Conservation (phyloP, 768 basidiomycete genomes). For the Mycena alexandri region DNA sequence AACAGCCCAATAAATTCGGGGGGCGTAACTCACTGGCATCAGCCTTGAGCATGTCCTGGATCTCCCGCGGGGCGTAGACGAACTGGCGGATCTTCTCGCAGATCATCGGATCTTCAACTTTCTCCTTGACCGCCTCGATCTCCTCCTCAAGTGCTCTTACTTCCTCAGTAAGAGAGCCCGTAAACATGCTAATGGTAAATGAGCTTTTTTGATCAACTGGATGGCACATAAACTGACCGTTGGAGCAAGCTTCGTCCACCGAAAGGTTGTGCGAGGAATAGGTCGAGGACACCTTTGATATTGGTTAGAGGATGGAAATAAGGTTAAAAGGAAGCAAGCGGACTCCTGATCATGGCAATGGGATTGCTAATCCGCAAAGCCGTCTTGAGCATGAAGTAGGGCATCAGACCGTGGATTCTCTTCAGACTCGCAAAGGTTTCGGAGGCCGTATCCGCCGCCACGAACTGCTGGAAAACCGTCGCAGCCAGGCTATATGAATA, state of each 20-base stretch:
- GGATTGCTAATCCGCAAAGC: slow-evolving; percentile 95
- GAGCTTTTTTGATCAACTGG: background rate
- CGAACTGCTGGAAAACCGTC: slow-evolving; percentile 94
- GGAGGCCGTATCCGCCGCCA: slow-evolving; percentile 93
- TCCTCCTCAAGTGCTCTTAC: slow-evolving; percentile 87
- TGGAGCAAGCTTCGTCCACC: slow-evolving; percentile 94
- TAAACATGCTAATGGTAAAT: slow-evolving; percentile 83
- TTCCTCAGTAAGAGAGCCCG: slow-evolving; percentile 91
- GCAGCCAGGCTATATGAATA: slow-evolving; percentile 80
- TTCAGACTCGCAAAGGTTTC: slow-evolving; percentile 91
- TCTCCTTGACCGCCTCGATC: slow-evolving; percentile 87
- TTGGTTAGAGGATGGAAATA: slow-evolving; percentile 30
- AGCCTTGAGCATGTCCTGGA: slow-evolving; percentile 83
- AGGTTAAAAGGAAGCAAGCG: slow-evolving; percentile 31
- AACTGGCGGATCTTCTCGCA: slow-evolving; percentile 91
- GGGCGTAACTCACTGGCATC: slow-evolving; percentile 76
- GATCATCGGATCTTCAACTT: slow-evolving; percentile 88
- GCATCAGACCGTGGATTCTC: slow-evolving; percentile 95
- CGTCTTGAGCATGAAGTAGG: slow-evolving; percentile 95
- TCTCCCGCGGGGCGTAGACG: slow-evolving; percentile 88
- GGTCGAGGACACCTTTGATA: slow-evolving; percentile 78
- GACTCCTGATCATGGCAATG: slow-evolving; percentile 94
- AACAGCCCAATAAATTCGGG: slow-evolving; percentile 1
- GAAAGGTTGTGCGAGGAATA: slow-evolving; percentile 97
- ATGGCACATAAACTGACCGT: slow-evolving; percentile 61